These are phyloP conservation scores for Pseudonitzschia pungens DNA, from an alignment of 108 stramenopile species.

Conservation along the genomic window DNA sequence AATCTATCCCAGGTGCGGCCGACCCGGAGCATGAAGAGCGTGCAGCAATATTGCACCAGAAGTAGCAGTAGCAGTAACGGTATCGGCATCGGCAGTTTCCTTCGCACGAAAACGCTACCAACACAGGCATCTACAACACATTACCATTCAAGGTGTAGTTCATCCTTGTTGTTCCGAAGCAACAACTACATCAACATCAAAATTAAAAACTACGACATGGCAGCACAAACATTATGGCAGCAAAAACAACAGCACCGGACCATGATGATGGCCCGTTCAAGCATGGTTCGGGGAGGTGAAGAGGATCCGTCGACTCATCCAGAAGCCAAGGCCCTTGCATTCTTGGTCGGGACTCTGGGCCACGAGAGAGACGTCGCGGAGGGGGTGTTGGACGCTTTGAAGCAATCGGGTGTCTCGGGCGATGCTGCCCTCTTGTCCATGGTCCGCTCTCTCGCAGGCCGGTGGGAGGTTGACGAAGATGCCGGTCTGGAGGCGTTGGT, in stretches of 20 bases:
- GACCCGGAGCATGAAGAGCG: background rate
- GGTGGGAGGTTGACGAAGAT: constrained; percentile 70
- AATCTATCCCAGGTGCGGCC: background rate
- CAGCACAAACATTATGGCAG: background rate
- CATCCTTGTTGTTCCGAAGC: background rate
- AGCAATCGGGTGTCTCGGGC: constrained; percentile 29
- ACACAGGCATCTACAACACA: no score
- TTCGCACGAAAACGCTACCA: no score
- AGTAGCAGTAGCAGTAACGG: background rate
- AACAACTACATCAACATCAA: background rate
- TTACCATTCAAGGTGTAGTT: no score
- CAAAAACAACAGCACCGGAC: background rate
- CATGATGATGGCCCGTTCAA: constrained; percentile 15
- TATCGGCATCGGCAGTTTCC: no score
- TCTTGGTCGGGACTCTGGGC: constrained; percentile 22
- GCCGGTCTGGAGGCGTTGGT: constrained; percentile 58
- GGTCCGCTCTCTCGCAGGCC: constrained; percentile 45
- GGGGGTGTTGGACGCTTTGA: constrained; percentile 29
- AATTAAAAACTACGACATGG: background rate
- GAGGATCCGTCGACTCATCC: constrained; percentile 1
- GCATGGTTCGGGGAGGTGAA: background rate
- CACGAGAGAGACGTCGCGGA: constrained; percentile 22
- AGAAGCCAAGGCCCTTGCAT: constrained; percentile 22
- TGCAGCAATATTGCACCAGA: background rate
- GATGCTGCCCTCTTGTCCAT: constrained; percentile 32